These are phyloP conservation scores for Loxodes magnus DNA, from an alignment of 73 alveolate genomes.

Conservation along the genomic window DNA sequence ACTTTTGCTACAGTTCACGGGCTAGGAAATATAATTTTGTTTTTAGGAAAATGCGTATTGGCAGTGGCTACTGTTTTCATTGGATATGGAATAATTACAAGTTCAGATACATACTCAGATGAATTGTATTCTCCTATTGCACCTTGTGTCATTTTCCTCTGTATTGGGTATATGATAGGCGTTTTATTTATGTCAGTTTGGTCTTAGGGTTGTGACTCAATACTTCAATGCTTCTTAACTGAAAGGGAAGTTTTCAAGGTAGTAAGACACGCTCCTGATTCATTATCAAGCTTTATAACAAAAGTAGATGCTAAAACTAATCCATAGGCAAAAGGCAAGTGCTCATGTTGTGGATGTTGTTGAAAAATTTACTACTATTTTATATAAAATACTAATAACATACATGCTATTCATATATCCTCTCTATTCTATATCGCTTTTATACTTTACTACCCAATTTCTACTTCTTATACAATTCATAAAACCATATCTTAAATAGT, in stretches of 20 bases:
- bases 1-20: slow-evolving; percentile 68
- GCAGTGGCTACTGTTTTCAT: slow-evolving; percentile 52
- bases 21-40: slow-evolving; percentile 69
- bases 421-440: too few relatives aligned
- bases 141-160: slow-evolving; percentile 61
- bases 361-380: too few relatives aligned
- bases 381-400: too few relatives aligned
- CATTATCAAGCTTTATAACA: too few relatives aligned
- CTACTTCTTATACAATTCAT: too few relatives aligned
- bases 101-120: slow-evolving; percentile 52
- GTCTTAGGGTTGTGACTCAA: slow-evolving; percentile 84
- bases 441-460: too few relatives aligned
- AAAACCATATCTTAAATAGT: too few relatives aligned
- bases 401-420: too few relatives aligned
- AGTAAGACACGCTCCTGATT: slow-evolving; percentile 55
- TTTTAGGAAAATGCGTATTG: slow-evolving; percentile 75
- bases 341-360: too few relatives aligned
- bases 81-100: slow-evolving; percentile 67
- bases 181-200: slow-evolving; percentile 73
- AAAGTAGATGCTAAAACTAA: too few relatives aligned
- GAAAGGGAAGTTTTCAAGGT: slow-evolving; percentile 77
- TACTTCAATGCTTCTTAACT: slow-evolving; percentile 70
- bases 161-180: slow-evolving; percentile 68
- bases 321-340: too few relatives aligned
- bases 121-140: slow-evolving; percentile 71